Evolutionary conservation across 768 basidiomycete species (phyloP).

Genomic region (Suillus lakei): DNA sequence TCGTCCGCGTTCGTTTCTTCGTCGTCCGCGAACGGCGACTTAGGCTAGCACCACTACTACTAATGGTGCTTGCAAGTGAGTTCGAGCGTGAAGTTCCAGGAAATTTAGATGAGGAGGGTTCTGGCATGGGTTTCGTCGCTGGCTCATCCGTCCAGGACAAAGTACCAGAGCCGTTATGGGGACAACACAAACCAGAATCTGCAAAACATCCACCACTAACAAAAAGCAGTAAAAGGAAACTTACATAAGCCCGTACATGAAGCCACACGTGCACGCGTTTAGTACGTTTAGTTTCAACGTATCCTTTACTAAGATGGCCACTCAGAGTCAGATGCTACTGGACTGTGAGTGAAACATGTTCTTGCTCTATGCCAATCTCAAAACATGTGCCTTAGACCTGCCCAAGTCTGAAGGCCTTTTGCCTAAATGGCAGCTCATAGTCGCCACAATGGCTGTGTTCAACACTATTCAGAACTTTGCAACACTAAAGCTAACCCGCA

Average conservation of each 20-base stretch:
- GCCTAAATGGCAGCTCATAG: conserved; percentile 87
- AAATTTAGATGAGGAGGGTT: conserved; percentile 30
- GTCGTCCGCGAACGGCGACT: conserved; percentile 52
- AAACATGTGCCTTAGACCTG: conserved; percentile 47
- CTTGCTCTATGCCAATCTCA: conserved; percentile 4
- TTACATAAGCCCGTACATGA: conserved; percentile 29
- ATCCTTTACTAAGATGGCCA: conserved; percentile 9
- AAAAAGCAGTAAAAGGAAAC: conserved; percentile 25
- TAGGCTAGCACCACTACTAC: conserved; percentile 54
- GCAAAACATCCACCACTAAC: conserved; percentile 23
- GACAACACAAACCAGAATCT: conserved; percentile 10
- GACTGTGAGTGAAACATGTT: conserved; percentile 22
- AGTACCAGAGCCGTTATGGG: conserved; percentile 16
- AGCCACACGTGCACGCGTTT: conserved; percentile 19
- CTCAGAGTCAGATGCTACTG: conserved; percentile 22
- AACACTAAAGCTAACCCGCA: conserved; percentile 77
- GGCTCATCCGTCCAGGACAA: conserved; percentile 26
- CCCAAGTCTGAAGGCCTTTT: conserved; percentile 73
- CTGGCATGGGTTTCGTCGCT: conserved; percentile 34
- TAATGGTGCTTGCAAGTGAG: conserved; percentile 44
- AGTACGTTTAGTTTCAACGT: background rate
- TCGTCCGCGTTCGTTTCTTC: conserved; percentile 58
- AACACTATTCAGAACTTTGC: conserved; percentile 85
- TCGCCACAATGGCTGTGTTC: conserved; percentile 78
- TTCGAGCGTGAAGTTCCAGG: conserved; percentile 40